Evolutionary conservation across 2,329 filamentous ascomycete species (phyloP).

Genomic region (Colletotrichum neosansevieriae): DNA sequence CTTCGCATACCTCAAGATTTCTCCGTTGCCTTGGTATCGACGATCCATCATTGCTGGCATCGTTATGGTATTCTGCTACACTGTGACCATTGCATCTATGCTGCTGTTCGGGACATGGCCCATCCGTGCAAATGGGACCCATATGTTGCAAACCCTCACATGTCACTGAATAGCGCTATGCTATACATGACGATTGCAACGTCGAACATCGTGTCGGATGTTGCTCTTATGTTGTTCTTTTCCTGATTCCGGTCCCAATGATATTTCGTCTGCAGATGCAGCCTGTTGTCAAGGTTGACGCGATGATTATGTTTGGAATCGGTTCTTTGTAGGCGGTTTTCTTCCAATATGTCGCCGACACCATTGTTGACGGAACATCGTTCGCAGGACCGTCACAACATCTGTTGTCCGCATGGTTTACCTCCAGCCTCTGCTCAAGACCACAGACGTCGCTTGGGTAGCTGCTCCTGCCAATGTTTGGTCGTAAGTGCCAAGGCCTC

Average conservation of each 20-base stretch:
- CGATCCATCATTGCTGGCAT: conserved; percentile 45
- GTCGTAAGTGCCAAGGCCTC: conserved; percentile 32
- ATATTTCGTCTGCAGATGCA: conserved; percentile 58
- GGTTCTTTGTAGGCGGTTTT: conserved; percentile 45
- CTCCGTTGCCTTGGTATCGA: conserved; percentile 48
- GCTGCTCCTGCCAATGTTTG: conserved; percentile 42
- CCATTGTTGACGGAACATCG: not conserved
- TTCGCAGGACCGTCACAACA: conserved; percentile 48
- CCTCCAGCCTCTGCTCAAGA: conserved; percentile 39
- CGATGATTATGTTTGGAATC: conserved; percentile 57
- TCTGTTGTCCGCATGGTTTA: conserved; percentile 40
- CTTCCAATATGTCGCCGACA: not conserved
- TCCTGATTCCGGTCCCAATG: conserved; percentile 58
- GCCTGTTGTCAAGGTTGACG: conserved; percentile 57
- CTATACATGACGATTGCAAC: conserved; percentile 63
- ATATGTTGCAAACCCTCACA: conserved; percentile 39
- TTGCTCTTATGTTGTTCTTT: conserved; percentile 60
- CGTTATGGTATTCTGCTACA: conserved; percentile 47
- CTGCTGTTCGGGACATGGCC: conserved; percentile 43
- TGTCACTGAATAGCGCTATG: conserved; percentile 56
- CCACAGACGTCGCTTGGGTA: conserved; percentile 34
- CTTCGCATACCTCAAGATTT: conserved; percentile 51
- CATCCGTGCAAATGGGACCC: conserved; percentile 42
- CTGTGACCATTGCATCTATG: conserved; percentile 41
- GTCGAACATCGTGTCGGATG: conserved; percentile 60